Evolutionary conservation across 139 green algal genomes (phyloP), one percentile per base, ranked within the genome.

Genomic region (Coccomyxa sp.): DNA sequence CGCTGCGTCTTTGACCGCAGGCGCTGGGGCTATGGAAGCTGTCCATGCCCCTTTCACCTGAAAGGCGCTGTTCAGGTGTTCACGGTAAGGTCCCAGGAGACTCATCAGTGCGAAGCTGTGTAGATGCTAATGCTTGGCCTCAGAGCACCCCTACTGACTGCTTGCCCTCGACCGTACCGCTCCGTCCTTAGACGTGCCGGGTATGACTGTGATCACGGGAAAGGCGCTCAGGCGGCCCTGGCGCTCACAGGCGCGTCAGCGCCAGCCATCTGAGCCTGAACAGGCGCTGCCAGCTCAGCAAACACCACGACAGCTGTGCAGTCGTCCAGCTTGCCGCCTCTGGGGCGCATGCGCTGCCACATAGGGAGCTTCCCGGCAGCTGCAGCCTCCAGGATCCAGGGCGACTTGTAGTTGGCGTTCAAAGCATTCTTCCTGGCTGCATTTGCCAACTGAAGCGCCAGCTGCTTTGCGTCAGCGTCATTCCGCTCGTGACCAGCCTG

Each of bases 311-410:
- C 81, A 1, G 87, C 90, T 0, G 93, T 95, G 54, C 93, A 89
- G 84, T 97, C 94, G 80, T 97, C 94, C 73, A 89, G 76, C 85
- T 97, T 97, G 75, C 94, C 94, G 31, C 94, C 94, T 0, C 80
- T 68, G 0, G 86, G 83, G 37, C 86, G 83, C 33, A 92, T 68
- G 12, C 84, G 75, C 41, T 68, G 69, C 55, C 72, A 85, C 22
- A 36, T 55, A 34, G 36, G 68, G 54, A 79, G 41, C 34, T 39
- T 58, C 54, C 69, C 69, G 37, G 71, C 72, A 16, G 33, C 33
- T 39, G 86, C 77, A 58, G 86, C 77, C 77, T 95, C 90, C 55
- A 93, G 84, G 3, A 91, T 82, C 85, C 89, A 97, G 0, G 92
- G 93, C 27, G 89, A 89, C n/a, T 78, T 80, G 68, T 86, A 85